Base-by-base conservation (phyloP, 345 rosid species). In the Salix brachista region DNA sequence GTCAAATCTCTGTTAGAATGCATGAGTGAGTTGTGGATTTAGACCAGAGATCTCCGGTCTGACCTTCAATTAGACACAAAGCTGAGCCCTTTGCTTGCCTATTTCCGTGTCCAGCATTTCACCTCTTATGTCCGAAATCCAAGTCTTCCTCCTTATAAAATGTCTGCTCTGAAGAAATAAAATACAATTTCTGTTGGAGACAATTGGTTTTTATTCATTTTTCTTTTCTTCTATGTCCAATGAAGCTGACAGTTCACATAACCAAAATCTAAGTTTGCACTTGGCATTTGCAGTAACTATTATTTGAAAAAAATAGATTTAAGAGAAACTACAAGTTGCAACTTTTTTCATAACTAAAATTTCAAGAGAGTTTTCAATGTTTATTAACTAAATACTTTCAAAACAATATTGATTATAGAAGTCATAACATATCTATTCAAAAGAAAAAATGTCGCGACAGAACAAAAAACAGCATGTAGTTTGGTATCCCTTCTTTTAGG, bases 41-140 rank as follows among this genome's bases (percentile, higher is more conserved):
- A 30, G 17, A 64, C 54, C 77, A 80, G 85, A 80, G 64, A 73
- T 75, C 30, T 76, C 26, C 79, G 86, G 71, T 21, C 67, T 65
- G 73, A 85, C 88, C 30, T 70, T 70, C 21, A 62, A 70, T 78
- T 73, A 48, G 48, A 77, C 77, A 8, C 62, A n/a, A 58, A 58
- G 28, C 62, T 58, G 25, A 9, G 62, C 14, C 62, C 62, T 58
- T 58, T 58, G 28, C 14, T 58, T n/a, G 1, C 62, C 13, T 10
- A n/a, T 58, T n/a, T 52, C 58, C 4, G 26, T n/a, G 28, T 58
- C 4, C 62, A 58, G 28, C 28, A n/a, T n/a, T 56, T 58, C 62
- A 58, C 28, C 21, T n/a, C 60, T 34, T 34, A 34, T 34, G 36
- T 34, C 14, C 62, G 28, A 58, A 58, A 58, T 58, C 62, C 62